phyloP scores from a whole-genome alignment of 441 rosid species.

The Gossypium gossypioides region DNA sequence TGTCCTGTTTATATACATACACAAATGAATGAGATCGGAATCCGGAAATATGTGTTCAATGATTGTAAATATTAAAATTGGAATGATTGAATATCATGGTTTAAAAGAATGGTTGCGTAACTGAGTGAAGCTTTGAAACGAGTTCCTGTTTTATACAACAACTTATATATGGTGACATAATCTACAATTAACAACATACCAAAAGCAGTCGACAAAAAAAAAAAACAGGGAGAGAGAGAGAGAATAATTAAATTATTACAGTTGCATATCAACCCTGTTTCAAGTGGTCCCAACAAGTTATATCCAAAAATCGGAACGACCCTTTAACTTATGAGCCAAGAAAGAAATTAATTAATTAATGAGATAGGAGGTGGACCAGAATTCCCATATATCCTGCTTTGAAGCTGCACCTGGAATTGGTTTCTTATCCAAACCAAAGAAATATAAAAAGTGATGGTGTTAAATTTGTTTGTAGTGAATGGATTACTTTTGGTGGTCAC shows the following conservation, averaged over 20 bases:
- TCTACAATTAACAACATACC: not conserved
- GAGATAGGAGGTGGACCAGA: too few species aligned
- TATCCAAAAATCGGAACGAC: too few species aligned
- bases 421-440: constrained; percentile 23
- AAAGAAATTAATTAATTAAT: not conserved
- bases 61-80: too few species aligned
- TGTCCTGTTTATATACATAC: too few species aligned
- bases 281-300: not conserved
- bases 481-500: constrained; percentile 18
- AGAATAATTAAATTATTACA: not conserved
- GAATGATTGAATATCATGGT: not conserved
- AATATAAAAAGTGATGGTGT: not conserved
- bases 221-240: too few species aligned
- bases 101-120: too few species aligned
- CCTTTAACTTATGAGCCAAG: not conserved
- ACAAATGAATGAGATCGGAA: too few species aligned
- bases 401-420: not conserved
- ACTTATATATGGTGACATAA: not conserved
- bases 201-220: constrained; percentile 1
- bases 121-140: too few species aligned
- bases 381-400: not conserved
- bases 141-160: too few species aligned
- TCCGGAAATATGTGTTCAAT: too few species aligned
- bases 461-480: constrained; percentile 11
- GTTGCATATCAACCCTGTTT: not conserved